These are phyloP conservation scores for Colletotrichum lini DNA, from an alignment of 2,329 filamentous ascomycete species.

Conservation along the genomic window DNA sequence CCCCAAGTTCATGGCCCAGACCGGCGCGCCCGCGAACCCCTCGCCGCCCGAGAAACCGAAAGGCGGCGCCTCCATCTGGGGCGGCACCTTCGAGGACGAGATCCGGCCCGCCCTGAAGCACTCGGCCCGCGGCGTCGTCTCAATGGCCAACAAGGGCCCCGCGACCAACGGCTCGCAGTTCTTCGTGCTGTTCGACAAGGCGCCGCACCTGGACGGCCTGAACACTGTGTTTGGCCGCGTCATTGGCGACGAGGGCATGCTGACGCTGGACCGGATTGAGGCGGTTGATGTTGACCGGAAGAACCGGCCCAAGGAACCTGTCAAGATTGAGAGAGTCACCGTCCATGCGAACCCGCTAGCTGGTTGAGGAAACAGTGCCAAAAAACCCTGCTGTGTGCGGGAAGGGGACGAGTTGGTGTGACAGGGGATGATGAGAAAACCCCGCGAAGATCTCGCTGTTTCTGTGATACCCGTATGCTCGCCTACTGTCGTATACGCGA, in stretches of 20 bases:
- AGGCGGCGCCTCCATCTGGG: slow-evolving; percentile 81
- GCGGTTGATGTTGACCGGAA: slow-evolving; percentile 82
- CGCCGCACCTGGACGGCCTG: slow-evolving; percentile 85
- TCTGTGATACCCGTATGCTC: slow-evolving; percentile 3
- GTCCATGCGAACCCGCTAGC: slow-evolving; percentile 87
- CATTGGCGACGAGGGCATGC: slow-evolving; percentile 74
- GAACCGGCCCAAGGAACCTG: slow-evolving; percentile 76
- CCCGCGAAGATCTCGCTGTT: not conserved
- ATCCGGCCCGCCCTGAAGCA: slow-evolving; percentile 80
- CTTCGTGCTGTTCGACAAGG: slow-evolving; percentile 83
- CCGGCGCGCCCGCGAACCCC: slow-evolving; percentile 73
- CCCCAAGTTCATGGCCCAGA: slow-evolving; percentile 85
- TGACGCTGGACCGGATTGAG: slow-evolving; percentile 80
- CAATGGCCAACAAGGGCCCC: slow-evolving; percentile 85
- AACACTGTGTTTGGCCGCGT: slow-evolving; percentile 89
- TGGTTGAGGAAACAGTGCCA: slow-evolving; percentile 55
- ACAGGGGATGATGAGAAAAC: not conserved
- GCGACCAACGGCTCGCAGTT: slow-evolving; percentile 85
- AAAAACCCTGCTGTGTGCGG: too few species aligned
- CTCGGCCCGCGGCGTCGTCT: slow-evolving; percentile 77
- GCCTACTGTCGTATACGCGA: not conserved
- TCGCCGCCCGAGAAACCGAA: slow-evolving; percentile 72
- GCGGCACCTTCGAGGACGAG: slow-evolving; percentile 83
- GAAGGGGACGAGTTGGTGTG: not conserved
- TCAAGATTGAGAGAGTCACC: slow-evolving; percentile 78